Conservation (phyloP, 371 early-diverging fungal genomes). For the Cokeromyces recurvatus region DNA sequence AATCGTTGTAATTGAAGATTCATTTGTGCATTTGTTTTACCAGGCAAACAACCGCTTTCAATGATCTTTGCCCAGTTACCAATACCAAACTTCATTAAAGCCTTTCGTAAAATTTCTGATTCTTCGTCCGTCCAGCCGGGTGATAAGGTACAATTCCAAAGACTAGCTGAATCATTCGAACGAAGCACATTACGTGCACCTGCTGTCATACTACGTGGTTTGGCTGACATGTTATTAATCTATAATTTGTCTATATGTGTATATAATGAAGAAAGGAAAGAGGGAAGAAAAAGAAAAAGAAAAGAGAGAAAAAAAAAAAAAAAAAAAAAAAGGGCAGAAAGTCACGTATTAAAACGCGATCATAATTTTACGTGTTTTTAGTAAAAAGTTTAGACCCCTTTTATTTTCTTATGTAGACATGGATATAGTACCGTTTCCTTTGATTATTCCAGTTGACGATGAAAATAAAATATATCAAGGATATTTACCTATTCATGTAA, state of each 20-base stretch:
- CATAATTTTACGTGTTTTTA: no score
- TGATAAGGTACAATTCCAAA: constrained; percentile 91
- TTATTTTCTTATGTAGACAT: no score
- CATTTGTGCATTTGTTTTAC: constrained; percentile 93
- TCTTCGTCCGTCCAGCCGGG: constrained; percentile 90
- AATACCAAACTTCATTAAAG: constrained; percentile 84
- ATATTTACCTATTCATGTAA: constrained; percentile 34
- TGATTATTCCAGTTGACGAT: constrained; percentile 29
- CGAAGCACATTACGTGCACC: constrained; percentile 88
- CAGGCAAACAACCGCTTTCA: constrained; percentile 77
- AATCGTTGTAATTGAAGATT: constrained; percentile 90
- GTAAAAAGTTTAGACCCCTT: no score
- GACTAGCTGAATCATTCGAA: constrained; percentile 84
- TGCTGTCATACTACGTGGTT: constrained; percentile 82
- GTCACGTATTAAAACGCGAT: no score
- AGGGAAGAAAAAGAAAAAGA: no score
- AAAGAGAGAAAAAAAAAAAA: no score
- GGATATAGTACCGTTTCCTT: constrained; percentile 34
- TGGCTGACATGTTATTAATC: constrained; percentile 31
- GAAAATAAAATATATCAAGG: constrained; percentile 31
- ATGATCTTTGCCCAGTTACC: constrained; percentile 95
- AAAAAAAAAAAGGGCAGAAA: no score
- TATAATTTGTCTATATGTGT: neutral
- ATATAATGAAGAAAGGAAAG: neutral
- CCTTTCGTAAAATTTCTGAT: constrained; percentile 75